Percentiles rank a stretch among this genome's conserved stretches.
Evolutionary conservation across 2,329 filamentous ascomycete genomes (phyloP).

Genomic region (Biscogniauxia mediterranea): DNA sequence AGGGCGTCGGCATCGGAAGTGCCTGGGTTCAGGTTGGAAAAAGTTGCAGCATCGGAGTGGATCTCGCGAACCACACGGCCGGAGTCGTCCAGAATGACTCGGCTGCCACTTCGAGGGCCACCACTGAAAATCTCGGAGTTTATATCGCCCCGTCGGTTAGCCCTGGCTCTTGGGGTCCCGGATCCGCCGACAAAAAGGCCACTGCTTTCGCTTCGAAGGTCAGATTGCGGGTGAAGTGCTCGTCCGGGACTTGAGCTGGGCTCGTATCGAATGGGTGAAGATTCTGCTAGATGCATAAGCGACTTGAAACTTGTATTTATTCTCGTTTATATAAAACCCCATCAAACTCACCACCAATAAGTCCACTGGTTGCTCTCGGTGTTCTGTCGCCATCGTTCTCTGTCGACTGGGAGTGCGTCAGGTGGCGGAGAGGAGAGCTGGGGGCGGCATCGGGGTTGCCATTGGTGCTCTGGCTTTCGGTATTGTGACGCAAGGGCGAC

Average conservation of each 20-base stretch:
- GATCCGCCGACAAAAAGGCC: conserved; percentile 76
- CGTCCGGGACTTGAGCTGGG: conserved; percentile 85
- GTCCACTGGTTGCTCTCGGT: conserved; percentile 61
- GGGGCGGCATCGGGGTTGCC: conserved; percentile 37
- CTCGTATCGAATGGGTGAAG: conserved; percentile 88
- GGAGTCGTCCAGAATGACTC: conserved; percentile 58
- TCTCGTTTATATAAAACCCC: neutral
- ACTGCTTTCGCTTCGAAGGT: conserved; percentile 80
- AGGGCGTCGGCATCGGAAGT: conserved; percentile 90
- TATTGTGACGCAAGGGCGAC: conserved; percentile 57
- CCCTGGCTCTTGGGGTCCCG: conserved; percentile 51
- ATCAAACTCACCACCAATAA: conserved; percentile 59
- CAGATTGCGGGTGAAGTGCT: conserved; percentile 59
- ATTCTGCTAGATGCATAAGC: conserved; percentile 56
- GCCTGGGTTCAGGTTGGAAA: conserved; percentile 67
- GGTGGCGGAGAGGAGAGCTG: conserved; percentile 60
- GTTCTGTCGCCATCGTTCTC: conserved; percentile 64
- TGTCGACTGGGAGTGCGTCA: conserved; percentile 55
- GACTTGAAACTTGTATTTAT: neutral
- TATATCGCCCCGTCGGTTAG: conserved; percentile 75
- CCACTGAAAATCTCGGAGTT: conserved; percentile 71
- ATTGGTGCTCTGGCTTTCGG: conserved; percentile 53
- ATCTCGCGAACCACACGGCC: conserved; percentile 58
- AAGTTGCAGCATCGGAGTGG: conserved; percentile 59
- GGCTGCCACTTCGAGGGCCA: conserved; percentile 50